These are phyloP conservation scores for Austroboletus eburneus DNA, from an alignment of 768 basidiomycete species.

Conservation along the genomic window DNA sequence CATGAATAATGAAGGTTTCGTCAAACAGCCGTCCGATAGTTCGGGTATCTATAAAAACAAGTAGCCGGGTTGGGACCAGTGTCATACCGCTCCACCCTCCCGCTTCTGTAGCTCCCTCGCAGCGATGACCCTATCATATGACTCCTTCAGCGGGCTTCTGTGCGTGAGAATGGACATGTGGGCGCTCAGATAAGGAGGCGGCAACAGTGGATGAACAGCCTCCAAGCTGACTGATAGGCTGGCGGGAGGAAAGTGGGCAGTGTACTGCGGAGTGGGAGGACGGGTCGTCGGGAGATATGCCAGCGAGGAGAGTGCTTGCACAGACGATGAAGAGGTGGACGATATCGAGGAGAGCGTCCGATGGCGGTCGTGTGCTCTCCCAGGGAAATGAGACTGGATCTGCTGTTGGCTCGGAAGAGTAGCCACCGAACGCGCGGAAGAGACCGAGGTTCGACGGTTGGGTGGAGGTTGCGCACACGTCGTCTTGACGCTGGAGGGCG, in stretches of 20 bases:
- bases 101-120: conserved; percentile 44
- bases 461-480: conserved; percentile 28
- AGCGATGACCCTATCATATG: conserved; percentile 59
- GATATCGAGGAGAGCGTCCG: conserved; percentile 60
- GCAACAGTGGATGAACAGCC: conserved; percentile 64
- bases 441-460: conserved; percentile 50
- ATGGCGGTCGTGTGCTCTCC: conserved; percentile 38
- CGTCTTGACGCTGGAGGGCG: conserved; percentile 39
- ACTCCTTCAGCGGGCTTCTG: conserved; percentile 64
- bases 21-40: conserved; percentile 7
- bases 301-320: conserved; percentile 55
- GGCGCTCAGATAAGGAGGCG: conserved; percentile 64
- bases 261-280: conserved; percentile 40
- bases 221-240: conserved; percentile 54
- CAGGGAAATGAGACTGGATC: conserved; percentile 32
- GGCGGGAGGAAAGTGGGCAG: conserved; percentile 61
- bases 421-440: conserved; percentile 55
- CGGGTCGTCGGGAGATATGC: conserved; percentile 46
- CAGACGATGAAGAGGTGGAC: conserved; percentile 40
- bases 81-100: conserved; percentile 5
- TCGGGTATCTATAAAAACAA: conserved; percentile 20
- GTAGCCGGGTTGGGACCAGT: background rate
- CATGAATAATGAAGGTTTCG: conserved; percentile 19
- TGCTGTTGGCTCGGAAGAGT: conserved; percentile 48
- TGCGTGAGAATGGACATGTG: conserved; percentile 66